Evolutionary conservation across 768 basidiomycete genomes (phyloP).

Genomic region (Suillus sp.): DNA sequence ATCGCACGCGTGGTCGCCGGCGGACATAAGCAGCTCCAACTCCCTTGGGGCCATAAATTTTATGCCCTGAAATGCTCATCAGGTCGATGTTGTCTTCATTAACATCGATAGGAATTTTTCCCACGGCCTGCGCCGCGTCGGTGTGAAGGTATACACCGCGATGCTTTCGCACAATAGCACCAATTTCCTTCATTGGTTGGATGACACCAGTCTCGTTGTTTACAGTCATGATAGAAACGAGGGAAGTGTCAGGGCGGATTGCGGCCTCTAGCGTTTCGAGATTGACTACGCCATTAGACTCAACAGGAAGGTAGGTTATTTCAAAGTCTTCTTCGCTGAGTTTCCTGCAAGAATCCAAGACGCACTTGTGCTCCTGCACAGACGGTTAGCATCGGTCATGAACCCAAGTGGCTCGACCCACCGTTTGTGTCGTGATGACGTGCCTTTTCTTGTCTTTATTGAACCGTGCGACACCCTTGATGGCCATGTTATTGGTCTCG

Average conservation of each 20-base stretch:
- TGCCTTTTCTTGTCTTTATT: constrained; percentile 92
- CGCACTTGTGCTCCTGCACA: constrained; percentile 96
- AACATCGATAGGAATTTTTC: constrained; percentile 90
- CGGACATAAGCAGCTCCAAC: constrained; percentile 94
- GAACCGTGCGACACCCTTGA: constrained; percentile 96
- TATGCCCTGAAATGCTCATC: constrained; percentile 96
- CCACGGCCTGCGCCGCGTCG: constrained; percentile 94
- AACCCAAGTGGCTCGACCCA: constrained; percentile 38
- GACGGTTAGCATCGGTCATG: constrained; percentile 3
- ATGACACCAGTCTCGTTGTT: constrained; percentile 99
- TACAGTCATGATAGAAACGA: constrained; percentile 98
- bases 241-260: constrained; percentile 88
- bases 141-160: constrained; percentile 95
- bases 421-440: constrained; percentile 93
- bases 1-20: constrained; percentile 84
- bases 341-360: constrained; percentile 95
- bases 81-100: constrained; percentile 95
- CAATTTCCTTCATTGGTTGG: constrained; percentile 95
- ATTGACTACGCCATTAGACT: constrained; percentile 79
- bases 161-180: constrained; percentile 80
- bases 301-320: constrained; percentile 95
- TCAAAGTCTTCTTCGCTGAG: constrained; percentile 97
- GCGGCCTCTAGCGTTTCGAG: constrained; percentile 80
- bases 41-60: constrained; percentile 97
- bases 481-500: constrained; percentile 95